phyloP scores from a whole-genome alignment of 345 rosid genomes.

The Syzygium aromaticum region DNA sequence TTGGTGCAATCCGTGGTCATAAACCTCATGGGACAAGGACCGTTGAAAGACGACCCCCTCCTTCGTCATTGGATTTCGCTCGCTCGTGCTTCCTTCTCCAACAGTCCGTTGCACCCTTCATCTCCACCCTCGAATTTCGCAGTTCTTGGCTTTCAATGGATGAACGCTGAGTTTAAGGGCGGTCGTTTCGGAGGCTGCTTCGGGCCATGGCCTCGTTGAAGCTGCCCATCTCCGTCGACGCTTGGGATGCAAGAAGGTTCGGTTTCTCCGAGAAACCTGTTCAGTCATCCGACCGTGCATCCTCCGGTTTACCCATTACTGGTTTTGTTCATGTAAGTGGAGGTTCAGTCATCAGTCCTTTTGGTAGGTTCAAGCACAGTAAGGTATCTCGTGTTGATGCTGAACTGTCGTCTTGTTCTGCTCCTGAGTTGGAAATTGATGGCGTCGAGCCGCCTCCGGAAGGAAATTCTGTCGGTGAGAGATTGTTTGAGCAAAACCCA shows the following conservation, averaged over 20 bases:
- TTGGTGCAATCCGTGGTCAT: not conserved
- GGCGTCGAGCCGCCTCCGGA: conserved; percentile 2
- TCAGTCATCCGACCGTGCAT: conserved; percentile 19
- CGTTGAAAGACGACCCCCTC: not conserved
- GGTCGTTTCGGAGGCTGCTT: not conserved
- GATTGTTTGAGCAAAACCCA: conserved; percentile 9
- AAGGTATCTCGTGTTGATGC: conserved; percentile 30
- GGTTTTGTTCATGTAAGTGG: conserved; percentile 12
- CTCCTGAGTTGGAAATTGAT: conserved; percentile 17
- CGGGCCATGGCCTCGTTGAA: conserved; percentile 44
- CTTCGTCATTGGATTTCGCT: not conserved
- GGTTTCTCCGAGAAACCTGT: conserved; percentile 24
- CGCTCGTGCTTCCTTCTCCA: not conserved
- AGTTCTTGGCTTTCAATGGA: not conserved
- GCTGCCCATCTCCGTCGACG: conserved; percentile 30
- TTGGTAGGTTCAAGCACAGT: conserved; percentile 22
- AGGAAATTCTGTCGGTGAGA: conserved; percentile 6
- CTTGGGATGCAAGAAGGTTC: conserved; percentile 45
- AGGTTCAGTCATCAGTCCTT: conserved; percentile 13
- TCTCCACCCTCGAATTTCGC: not conserved
- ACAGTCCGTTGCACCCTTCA: not conserved
- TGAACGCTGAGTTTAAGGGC: not conserved
- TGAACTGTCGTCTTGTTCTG: conserved; percentile 11
- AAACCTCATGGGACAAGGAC: not conserved
- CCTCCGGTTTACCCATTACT: conserved; percentile 27